Conservation (phyloP, 73 alveolate species). For the Breviolum minutum region DNA sequence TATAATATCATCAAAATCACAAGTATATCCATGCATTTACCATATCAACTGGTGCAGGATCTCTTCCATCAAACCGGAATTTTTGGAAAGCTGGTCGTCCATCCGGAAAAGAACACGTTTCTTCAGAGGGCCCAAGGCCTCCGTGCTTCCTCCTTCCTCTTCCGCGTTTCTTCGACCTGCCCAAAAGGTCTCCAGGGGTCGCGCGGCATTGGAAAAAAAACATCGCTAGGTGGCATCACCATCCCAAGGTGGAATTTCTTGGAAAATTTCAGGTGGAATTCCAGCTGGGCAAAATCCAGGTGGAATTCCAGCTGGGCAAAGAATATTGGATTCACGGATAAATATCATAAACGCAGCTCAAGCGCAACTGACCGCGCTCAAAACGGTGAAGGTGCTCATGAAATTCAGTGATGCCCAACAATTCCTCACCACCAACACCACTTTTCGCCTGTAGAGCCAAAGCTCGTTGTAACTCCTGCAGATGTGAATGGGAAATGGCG, state of each 20-base stretch:
- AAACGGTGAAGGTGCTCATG: too few relatives aligned
- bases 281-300: too few relatives aligned
- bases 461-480: constrained; percentile 57
- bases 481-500: background rate
- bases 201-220: too few relatives aligned
- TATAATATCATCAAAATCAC: background rate
- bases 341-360: too few relatives aligned
- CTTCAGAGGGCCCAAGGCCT: constrained; percentile 17
- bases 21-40: background rate
- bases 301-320: too few relatives aligned
- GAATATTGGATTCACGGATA: too few relatives aligned
- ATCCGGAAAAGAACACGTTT: too few relatives aligned
- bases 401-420: background rate
- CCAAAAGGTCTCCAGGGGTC: too few relatives aligned
- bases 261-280: too few relatives aligned
- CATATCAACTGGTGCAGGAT: background rate
- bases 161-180: constrained; percentile 63
- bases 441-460: constrained; percentile 34
- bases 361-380: too few relatives aligned
- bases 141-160: constrained; percentile 61
- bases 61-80: background rate
- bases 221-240: too few relatives aligned
- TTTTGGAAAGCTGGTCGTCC: constrained; percentile 6
- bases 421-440: background rate
- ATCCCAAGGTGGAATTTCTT: too few relatives aligned